Conservation (phyloP, 1,284 basidiomycete species). For the Cryptococcus amylolentus region DNA sequence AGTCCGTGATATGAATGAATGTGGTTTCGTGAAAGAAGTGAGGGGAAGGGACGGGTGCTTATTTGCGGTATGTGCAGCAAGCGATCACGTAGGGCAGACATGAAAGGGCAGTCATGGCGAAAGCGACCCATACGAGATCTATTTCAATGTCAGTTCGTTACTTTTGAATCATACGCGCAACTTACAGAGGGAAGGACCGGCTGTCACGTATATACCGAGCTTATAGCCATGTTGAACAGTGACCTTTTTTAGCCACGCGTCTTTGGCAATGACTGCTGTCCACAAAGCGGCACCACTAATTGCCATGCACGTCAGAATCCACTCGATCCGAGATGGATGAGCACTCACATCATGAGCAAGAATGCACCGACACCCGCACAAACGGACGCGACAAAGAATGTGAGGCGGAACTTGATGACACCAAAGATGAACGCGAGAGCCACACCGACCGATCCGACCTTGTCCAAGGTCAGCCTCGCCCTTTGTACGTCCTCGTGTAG, state of each 20-base stretch:
- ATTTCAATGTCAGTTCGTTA: background rate
- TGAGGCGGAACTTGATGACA: slow-evolving; percentile 39
- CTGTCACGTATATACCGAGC: slow-evolving; percentile 38
- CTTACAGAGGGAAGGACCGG: slow-evolving; percentile 44
- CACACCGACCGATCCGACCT: slow-evolving; percentile 40
- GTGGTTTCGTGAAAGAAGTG: background rate
- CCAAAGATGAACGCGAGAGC: slow-evolving; percentile 42
- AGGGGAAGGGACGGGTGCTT: background rate
- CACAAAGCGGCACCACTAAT: slow-evolving; percentile 46
- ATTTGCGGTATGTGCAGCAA: slow-evolving; percentile 44
- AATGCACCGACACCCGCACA: slow-evolving; percentile 32
- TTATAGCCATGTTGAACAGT: slow-evolving; percentile 28
- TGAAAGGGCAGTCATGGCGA: slow-evolving; percentile 42
- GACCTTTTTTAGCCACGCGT: slow-evolving; percentile 34
- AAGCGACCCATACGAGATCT: slow-evolving; percentile 49
- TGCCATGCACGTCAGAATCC: background rate
- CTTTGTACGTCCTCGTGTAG: background rate
- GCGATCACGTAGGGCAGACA: slow-evolving; percentile 48
- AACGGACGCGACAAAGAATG: slow-evolving; percentile 44
- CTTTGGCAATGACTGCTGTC: slow-evolving; percentile 46
- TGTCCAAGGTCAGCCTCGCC: background rate
- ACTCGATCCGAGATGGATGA: background rate
- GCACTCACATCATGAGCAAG: slow-evolving; percentile 40
- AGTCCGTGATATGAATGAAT: background rate
- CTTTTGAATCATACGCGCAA: background rate